These are phyloP conservation scores for Amanita inopinata DNA, from an alignment of 768 basidiomycete species.

Conservation along the genomic window DNA sequence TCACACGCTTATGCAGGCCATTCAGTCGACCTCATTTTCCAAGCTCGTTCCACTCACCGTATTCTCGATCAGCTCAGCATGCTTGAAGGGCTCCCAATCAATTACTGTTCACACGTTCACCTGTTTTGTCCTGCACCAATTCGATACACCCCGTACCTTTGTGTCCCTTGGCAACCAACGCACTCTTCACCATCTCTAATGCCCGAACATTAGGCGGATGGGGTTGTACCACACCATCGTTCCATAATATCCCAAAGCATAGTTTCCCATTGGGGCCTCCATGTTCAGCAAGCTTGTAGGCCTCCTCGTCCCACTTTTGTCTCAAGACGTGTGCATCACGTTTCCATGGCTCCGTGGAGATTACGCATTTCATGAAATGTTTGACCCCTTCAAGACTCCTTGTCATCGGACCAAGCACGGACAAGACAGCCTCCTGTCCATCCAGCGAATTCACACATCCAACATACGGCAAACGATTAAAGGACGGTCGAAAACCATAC, in stretches of 20 bases:
- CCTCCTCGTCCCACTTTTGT: constrained; percentile 52
- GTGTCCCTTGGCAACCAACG: constrained; percentile 54
- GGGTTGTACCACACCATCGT: constrained; percentile 5
- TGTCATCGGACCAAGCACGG: constrained; percentile 68
- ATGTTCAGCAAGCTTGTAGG: constrained; percentile 51
- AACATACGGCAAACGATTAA: constrained; percentile 59
- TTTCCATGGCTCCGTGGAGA: constrained; percentile 53
- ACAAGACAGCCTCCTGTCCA: constrained; percentile 63
- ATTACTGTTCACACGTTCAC: constrained; percentile 35
- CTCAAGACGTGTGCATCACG: constrained; percentile 49
- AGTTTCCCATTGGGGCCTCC: constrained; percentile 18
- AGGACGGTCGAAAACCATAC: constrained; percentile 66
- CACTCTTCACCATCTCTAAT: constrained; percentile 43
- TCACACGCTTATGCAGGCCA: constrained; percentile 20
- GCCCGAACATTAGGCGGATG: constrained; percentile 53
- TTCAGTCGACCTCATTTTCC: background rate
- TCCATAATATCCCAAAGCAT: constrained; percentile 9
- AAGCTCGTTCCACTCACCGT: constrained; percentile 25
- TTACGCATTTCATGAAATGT: constrained; percentile 54
- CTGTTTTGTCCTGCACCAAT: background rate
- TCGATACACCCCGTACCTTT: constrained; percentile 34
- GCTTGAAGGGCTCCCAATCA: constrained; percentile 54
- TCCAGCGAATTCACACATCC: constrained; percentile 54
- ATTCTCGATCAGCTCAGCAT: constrained; percentile 32
- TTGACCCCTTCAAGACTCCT: constrained; percentile 51